phyloP scores from a whole-genome alignment of 1,139 yeast species.

The Suhomyces atakaporum region DNA sequence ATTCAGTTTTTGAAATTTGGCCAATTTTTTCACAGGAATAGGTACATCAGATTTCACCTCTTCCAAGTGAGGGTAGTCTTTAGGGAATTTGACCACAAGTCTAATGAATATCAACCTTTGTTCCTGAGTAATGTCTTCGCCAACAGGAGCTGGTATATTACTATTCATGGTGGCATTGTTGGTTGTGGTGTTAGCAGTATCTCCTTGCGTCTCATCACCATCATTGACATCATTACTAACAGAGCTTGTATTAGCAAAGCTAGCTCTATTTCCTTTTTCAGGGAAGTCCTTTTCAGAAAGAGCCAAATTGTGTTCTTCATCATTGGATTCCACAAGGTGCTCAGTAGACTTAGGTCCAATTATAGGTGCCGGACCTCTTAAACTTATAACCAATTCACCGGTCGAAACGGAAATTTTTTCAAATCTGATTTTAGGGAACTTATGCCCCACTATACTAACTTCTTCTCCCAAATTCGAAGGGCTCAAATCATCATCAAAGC shows the following conservation, averaged over 20 bases:
- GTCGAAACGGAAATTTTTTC: constrained; percentile 88
- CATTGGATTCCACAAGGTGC: constrained; percentile 7
- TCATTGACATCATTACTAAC: constrained; percentile 7
- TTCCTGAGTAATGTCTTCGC: constrained; percentile 25
- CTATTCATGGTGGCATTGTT: constrained; percentile 1
- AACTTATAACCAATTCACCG: constrained; percentile 72
- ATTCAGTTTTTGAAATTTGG: constrained; percentile 26
- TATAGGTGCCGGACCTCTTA: constrained; percentile 73
- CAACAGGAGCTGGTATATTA: constrained; percentile 1
- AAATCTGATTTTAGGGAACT: constrained; percentile 82
- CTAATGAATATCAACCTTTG: constrained; percentile 71
- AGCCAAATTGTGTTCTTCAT: constrained; percentile 3
- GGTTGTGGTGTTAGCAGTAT: constrained; percentile 3
- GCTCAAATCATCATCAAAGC: constrained; percentile 39
- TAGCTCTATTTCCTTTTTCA: constrained; percentile 5
- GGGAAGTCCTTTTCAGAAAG: constrained; percentile 5
- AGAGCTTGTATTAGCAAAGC: constrained; percentile 7
- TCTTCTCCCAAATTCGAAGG: constrained; percentile 87
- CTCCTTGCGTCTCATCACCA: constrained; percentile 5
- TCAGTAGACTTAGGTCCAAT: constrained; percentile 6
- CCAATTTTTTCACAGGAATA: constrained; percentile 22
- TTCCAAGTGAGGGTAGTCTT: constrained; percentile 63
- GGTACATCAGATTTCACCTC: constrained; percentile 37
- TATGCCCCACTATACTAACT: constrained; percentile 84
- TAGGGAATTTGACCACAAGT: constrained; percentile 67